phyloP scores from a whole-genome alignment of 371 early-diverging fungal species.

The Dinochytrium kinnereticum region DNA sequence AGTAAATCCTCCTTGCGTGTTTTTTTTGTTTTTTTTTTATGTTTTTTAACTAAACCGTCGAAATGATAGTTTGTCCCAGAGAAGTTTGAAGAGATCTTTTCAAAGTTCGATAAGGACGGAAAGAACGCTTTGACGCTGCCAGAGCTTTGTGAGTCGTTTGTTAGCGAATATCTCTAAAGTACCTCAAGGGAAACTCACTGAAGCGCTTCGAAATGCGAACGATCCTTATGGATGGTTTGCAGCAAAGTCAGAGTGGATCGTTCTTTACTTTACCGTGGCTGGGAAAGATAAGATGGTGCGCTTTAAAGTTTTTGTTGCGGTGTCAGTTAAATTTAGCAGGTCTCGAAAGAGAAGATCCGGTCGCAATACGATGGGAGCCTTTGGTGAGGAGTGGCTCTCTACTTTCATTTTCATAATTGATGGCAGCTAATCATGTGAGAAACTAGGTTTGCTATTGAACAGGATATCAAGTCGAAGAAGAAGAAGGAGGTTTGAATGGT shows the following conservation, averaged over 20 bases:
- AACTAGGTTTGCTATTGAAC: not conserved
- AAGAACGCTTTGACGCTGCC: not conserved
- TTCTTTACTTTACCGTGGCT: constrained; percentile 6
- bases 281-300: constrained; percentile 1
- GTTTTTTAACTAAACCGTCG: not conserved
- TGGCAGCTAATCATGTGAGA: not conserved
- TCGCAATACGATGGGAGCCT: constrained; percentile 6
- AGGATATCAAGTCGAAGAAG: not conserved
- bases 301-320: not conserved
- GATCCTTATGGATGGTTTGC: constrained; percentile 18
- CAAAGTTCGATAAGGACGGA: constrained; percentile 5
- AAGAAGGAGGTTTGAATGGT: no score
- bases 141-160: constrained; percentile 6
- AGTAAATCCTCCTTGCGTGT: not conserved
- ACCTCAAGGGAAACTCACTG: constrained; percentile 1
- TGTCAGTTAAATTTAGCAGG: not conserved
- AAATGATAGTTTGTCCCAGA: constrained; percentile 3
- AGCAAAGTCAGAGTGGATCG: constrained; percentile 8
- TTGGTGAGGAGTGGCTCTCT: not conserved
- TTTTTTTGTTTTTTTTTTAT: not conserved
- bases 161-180: not conserved
- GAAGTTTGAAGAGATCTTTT: constrained; percentile 8
- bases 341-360: constrained; percentile 2
- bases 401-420: not conserved
- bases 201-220: constrained; percentile 8